phyloP scores from a whole-genome alignment of 1,284 basidiomycete species.

The Moesziomyces sp. region DNA sequence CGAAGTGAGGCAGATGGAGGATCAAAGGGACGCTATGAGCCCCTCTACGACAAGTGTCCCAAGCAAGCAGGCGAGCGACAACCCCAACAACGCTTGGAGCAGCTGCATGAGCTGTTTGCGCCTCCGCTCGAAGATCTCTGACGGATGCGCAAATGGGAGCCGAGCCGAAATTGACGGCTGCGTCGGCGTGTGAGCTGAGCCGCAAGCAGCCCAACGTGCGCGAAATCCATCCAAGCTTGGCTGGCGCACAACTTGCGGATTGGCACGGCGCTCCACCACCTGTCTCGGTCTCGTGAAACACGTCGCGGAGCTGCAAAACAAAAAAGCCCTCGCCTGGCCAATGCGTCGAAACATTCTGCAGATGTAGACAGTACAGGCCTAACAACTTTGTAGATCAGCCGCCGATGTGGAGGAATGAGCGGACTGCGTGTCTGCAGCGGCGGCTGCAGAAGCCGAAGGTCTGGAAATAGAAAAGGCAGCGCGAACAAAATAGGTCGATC shows the following conservation, averaged over 20 bases:
- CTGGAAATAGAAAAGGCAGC: slow-evolving; percentile 19
- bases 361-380: background rate
- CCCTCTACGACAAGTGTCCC: background rate
- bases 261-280: background rate
- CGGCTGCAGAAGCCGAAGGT: background rate
- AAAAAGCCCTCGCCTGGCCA: background rate
- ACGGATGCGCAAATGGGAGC: background rate
- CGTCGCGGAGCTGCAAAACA: background rate
- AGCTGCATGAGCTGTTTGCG: background rate
- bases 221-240: background rate
- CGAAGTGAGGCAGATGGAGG: background rate
- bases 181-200: background rate
- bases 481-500: slow-evolving; percentile 12
- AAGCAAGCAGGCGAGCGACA: background rate
- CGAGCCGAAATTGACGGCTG: background rate
- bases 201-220: background rate
- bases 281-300: background rate
- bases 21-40: background rate
- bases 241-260: background rate
- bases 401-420: background rate
- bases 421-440: background rate
- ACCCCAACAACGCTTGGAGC: background rate
- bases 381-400: background rate
- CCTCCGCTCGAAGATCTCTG: background rate
- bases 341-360: background rate